phyloP scores from a whole-genome alignment of 352 stramenopile genomes.

The Globisporangium spinosum region DNA sequence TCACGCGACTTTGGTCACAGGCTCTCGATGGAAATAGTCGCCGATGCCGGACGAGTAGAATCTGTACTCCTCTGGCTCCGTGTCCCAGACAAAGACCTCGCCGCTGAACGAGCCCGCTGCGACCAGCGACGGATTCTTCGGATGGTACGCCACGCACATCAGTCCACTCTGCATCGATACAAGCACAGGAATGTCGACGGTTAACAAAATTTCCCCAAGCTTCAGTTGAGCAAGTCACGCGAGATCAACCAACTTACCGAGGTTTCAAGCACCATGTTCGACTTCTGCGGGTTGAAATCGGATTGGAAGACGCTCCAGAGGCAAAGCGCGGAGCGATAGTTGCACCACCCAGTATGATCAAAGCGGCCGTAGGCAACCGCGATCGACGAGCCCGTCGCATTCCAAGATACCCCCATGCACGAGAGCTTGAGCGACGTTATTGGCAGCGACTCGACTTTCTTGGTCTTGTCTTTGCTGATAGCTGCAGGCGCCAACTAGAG shows the following conservation, averaged over 20 bases:
- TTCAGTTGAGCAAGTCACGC: neutral
- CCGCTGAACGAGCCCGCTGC: conserved; percentile 86
- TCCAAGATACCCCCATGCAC: conserved; percentile 86
- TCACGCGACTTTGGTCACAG: conserved; percentile 78
- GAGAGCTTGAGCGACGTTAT: conserved; percentile 54
- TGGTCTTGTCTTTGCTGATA: conserved; percentile 15
- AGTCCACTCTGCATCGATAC: conserved; percentile 53
- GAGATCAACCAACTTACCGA: conserved; percentile 33
- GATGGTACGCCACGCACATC: conserved; percentile 87
- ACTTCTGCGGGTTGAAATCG: conserved; percentile 63
- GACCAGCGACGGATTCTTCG: conserved; percentile 75
- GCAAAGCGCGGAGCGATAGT: conserved; percentile 82
- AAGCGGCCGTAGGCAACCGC: conserved; percentile 83
- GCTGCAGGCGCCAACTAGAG: neutral
- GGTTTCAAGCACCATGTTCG: conserved; percentile 71
- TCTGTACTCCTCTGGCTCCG: conserved; percentile 55
- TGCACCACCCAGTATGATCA: conserved; percentile 85
- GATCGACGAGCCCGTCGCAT: conserved; percentile 76
- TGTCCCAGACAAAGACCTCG: conserved; percentile 83
- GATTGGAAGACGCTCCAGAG: conserved; percentile 84
- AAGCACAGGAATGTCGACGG: neutral
- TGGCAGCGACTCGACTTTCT: conserved; percentile 12
- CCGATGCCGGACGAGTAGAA: conserved; percentile 77
- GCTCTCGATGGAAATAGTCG: conserved; percentile 88
- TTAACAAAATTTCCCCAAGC: neutral